Base-by-base conservation (phyloP, 805 yeast species). In the Wickerhamomyces xylosicus region DNA sequence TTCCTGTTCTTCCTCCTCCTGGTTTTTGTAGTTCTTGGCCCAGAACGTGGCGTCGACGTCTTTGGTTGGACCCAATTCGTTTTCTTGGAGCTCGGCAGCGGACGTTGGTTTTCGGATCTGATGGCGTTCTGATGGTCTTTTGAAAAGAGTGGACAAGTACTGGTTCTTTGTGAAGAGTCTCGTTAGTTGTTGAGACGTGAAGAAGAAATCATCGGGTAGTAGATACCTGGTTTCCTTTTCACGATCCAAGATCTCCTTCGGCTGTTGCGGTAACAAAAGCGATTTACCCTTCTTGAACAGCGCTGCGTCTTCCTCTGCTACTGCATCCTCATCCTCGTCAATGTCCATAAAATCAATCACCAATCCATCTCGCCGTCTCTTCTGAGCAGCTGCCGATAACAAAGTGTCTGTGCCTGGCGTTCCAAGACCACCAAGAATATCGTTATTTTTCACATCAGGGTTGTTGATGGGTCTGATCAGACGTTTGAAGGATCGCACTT, bases 161-260 rank as follows among this genome's bases (percentile, higher is more conserved):
- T 54, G 54, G 3, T 95, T 94, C 54, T 83, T 84, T 35, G 79
- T 61, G 52, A 84, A 84, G 27, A 85, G 63, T 41, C 71, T 71
- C 8, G 83, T 72, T 40, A 90, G 67, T 41, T 75, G 71, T 37
- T 73, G 73, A 0, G 95, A 77, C 5, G 80, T 72, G 57, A 83
- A 85, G 45, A 72, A 78, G 44, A 73, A 65, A 56, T 85, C 95
- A 46, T 77, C 79, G 0, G 95, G 95, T 7, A 85, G 60, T 34
- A 76, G 54, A 49, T 73, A 70, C 36, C 64, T 64, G 29, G 66
- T 57, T 3, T 61, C 19, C 33, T 11, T 31, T 14, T 31, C 33
- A 15, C 15, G 17, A 14, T 17, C 29, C 14, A 62, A 4, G 70
- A 61, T 11, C 54, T 52, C 53, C 69, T 55, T 35, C 63, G 62